phyloP scores from a whole-genome alignment of 2,329 filamentous ascomycete species.

The Aspergillus latus region DNA sequence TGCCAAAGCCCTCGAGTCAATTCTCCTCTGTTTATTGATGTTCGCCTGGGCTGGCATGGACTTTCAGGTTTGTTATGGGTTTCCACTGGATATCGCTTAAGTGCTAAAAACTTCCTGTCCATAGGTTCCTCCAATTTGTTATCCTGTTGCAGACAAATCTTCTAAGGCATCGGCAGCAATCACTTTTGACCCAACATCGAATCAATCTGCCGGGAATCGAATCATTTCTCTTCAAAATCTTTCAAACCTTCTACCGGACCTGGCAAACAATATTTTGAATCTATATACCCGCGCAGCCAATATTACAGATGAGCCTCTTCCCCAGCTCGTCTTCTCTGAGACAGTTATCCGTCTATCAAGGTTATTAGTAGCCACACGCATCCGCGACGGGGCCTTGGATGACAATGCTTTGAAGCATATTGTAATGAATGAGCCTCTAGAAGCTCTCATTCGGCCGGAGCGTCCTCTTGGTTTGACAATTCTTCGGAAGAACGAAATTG shows the following conservation, averaged over 20 bases:
- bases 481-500: constrained; percentile 62
- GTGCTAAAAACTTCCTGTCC: constrained; percentile 15
- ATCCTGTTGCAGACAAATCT: constrained; percentile 51
- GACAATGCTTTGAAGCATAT: constrained; percentile 58
- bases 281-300: constrained; percentile 55
- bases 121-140: constrained; percentile 56
- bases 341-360: constrained; percentile 57
- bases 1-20: constrained; percentile 88
- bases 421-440: constrained; percentile 52
- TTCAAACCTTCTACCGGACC: constrained; percentile 55
- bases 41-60: constrained; percentile 81
- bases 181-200: constrained; percentile 38
- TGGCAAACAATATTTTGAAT: constrained; percentile 57
- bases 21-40: constrained; percentile 77
- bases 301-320: constrained; percentile 54
- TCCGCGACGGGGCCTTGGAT: constrained; percentile 53
- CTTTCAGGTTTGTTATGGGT: constrained; percentile 54
- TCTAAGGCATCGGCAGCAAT: constrained; percentile 45
- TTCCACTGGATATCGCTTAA: background rate
- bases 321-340: constrained; percentile 57
- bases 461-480: constrained; percentile 42
- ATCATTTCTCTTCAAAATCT: constrained; percentile 50
- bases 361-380: constrained; percentile 52
- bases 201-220: constrained; percentile 49
- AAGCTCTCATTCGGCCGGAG: constrained; percentile 34